These are phyloP conservation scores for Annulohypoxylon bovei DNA, from an alignment of 495 filamentous ascomycete genomes.

Conservation along the genomic window DNA sequence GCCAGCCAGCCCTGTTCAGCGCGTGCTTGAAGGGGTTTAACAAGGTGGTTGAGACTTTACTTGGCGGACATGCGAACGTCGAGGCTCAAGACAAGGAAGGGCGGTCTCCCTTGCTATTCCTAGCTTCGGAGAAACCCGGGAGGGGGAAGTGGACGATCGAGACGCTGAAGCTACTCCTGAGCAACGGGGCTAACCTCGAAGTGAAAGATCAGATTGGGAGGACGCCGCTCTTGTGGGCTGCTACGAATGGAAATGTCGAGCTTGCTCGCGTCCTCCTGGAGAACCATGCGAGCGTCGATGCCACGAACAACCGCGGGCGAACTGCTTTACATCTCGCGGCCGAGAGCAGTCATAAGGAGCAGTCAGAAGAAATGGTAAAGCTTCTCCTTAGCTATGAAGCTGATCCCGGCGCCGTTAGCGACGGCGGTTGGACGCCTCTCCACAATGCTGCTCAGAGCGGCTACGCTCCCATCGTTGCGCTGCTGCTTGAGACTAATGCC, in stretches of 20 bases:
- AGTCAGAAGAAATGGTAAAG: constrained; percentile 62
- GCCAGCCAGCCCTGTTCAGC: constrained; percentile 64
- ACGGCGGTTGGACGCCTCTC: constrained; percentile 71
- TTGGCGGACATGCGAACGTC: constrained; percentile 60
- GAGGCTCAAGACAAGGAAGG: constrained; percentile 55
- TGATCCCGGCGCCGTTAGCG: constrained; percentile 64
- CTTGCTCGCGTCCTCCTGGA: constrained; percentile 66
- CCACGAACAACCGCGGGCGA: constrained; percentile 66
- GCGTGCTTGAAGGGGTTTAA: constrained; percentile 67
- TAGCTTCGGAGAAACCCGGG: constrained; percentile 46
- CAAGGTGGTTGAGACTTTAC: constrained; percentile 60
- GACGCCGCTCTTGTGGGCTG: constrained; percentile 71
- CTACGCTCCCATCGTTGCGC: constrained; percentile 57
- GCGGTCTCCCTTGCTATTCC: constrained; percentile 43
- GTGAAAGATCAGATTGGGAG: constrained; percentile 60
- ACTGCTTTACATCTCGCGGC: constrained; percentile 70
- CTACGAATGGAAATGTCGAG: constrained; percentile 66
- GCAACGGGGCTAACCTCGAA: constrained; percentile 55
- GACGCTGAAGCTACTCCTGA: constrained; percentile 47
- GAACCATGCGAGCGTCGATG: constrained; percentile 59
- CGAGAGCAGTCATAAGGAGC: constrained; percentile 52
- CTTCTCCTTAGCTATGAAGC: constrained; percentile 64
- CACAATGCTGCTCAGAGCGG: constrained; percentile 72
- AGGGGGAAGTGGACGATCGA: constrained; percentile 47
- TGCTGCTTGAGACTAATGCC: constrained; percentile 62